Percentiles rank a stretch among this genome's conserved stretches.
Evolutionary conservation across 371 early-diverging fungal genomes (phyloP).

Genomic region (Mortierella sp.): DNA sequence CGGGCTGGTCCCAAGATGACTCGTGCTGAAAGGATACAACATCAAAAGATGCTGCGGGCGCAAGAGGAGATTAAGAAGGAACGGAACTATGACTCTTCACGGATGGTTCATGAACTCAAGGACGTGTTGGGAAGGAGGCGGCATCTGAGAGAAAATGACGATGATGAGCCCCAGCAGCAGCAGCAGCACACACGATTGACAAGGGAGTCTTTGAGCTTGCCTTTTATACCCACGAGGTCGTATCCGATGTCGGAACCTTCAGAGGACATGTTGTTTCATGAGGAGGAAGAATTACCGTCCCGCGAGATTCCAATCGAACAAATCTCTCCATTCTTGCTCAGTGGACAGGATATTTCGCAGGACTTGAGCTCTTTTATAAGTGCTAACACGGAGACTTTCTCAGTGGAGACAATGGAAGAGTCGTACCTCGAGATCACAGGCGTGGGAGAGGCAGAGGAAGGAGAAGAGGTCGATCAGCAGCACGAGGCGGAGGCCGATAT

Average conservation of each 20-base stretch:
- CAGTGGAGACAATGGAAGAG: conserved; percentile 9
- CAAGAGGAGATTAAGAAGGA: conserved; percentile 58
- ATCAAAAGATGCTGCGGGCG: conserved; percentile 62
- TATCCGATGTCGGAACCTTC: background rate
- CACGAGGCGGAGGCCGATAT: background rate
- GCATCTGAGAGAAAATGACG: conserved; percentile 37
- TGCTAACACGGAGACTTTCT: conserved; percentile 12
- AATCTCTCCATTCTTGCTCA: conserved; percentile 18
- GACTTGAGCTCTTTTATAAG: conserved; percentile 9
- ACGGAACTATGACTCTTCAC: conserved; percentile 17
- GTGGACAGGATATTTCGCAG: conserved; percentile 1
- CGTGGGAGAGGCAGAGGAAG: conserved; percentile 37
- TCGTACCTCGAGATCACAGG: conserved; percentile 40
- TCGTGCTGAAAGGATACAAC: conserved; percentile 69
- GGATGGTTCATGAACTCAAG: conserved; percentile 75
- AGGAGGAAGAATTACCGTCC: conserved; percentile 1
- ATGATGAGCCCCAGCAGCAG: conserved; percentile 1
- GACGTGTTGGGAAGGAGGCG: conserved; percentile 66
- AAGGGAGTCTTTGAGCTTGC: background rate
- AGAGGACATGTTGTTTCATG: background rate
- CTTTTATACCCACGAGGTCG: conserved; percentile 2
- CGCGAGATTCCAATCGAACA: conserved; percentile 4
- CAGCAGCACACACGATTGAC: background rate
- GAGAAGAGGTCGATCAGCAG: conserved; percentile 4
- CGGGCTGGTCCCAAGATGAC: conserved; percentile 56